These are phyloP conservation scores for Psilocybe sp. DNA, from an alignment of 768 basidiomycete species.

Conservation along the genomic window DNA sequence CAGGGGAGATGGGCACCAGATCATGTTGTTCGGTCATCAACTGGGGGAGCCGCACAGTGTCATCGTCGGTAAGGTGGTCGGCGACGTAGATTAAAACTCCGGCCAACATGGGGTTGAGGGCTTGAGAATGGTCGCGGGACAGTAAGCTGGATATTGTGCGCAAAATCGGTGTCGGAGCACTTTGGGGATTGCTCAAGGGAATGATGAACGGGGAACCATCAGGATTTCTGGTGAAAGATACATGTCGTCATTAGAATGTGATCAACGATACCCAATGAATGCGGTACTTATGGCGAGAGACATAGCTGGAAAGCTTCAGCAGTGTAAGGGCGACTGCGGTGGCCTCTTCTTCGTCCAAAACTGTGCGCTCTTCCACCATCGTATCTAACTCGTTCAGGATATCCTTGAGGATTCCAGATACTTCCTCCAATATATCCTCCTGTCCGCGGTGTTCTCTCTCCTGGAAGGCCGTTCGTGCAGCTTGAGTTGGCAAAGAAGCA, in stretches of 20 bases:
- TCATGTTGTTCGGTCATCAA: constrained; percentile 67
- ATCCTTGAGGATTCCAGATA: constrained; percentile 67
- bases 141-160: constrained; percentile 61
- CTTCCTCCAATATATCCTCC: constrained; percentile 66
- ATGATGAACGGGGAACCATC: constrained; percentile 35
- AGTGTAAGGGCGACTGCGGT: constrained; percentile 61
- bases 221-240: constrained; percentile 19
- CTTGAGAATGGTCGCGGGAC: constrained; percentile 56
- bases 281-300: constrained; percentile 57
- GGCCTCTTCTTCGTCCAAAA: constrained; percentile 68
- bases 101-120: constrained; percentile 60
- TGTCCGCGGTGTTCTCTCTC: constrained; percentile 31
- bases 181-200: constrained; percentile 50
- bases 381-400: constrained; percentile 72
- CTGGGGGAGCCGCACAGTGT: constrained; percentile 59
- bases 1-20: constrained; percentile 66
- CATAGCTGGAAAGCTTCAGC: constrained; percentile 53
- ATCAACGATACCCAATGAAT: neutral
- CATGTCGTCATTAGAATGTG: neutral
- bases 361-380: constrained; percentile 48
- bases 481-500: constrained; percentile 19
- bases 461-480: constrained; percentile 16
- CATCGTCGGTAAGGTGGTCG: constrained; percentile 65
- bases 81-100: constrained; percentile 62
- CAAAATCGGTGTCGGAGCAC: constrained; percentile 61